phyloP scores from a whole-genome alignment of 352 stramenopile genomes.

The Pythium phragmiticola region DNA sequence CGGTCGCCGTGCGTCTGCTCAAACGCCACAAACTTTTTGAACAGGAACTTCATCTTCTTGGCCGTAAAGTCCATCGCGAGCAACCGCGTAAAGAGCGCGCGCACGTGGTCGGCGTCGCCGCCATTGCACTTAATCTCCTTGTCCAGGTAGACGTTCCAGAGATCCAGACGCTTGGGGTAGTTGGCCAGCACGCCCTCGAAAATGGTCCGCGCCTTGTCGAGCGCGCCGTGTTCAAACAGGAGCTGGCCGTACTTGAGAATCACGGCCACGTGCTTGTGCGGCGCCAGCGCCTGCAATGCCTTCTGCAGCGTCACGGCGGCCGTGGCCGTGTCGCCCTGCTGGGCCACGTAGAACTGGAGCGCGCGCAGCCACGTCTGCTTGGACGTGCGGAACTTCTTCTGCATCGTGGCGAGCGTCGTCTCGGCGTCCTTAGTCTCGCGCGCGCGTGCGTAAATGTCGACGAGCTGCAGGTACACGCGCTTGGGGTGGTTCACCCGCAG shows the following conservation, averaged over 20 bases:
- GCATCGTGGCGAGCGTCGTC: conserved; percentile 79
- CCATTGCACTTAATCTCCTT: conserved; percentile 95
- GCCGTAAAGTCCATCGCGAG: conserved; percentile 93
- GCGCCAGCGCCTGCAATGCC: conserved; percentile 89
- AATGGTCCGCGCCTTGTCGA: conserved; percentile 94
- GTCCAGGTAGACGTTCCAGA: conserved; percentile 97
- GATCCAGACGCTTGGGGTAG: conserved; percentile 95
- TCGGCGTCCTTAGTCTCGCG: conserved; percentile 68
- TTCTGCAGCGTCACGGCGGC: conserved; percentile 88
- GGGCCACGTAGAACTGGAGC: conserved; percentile 84
- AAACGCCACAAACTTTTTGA: conserved; percentile 96
- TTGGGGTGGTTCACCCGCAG: conserved; percentile 95
- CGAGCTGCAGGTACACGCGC: conserved; percentile 93
- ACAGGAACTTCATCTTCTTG: conserved; percentile 98
- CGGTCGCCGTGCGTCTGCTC: conserved; percentile 92
- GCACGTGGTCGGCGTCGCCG: conserved; percentile 72
- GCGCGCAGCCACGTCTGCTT: conserved; percentile 89
- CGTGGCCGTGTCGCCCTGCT: conserved; percentile 28
- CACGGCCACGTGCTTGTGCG: conserved; percentile 94
- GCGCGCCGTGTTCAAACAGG: conserved; percentile 92
- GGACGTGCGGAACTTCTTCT: conserved; percentile 92
- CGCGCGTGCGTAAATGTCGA: conserved; percentile 89
- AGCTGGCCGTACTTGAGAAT: conserved; percentile 96
- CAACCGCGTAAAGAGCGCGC: conserved; percentile 90
- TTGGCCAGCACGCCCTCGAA: conserved; percentile 94